A percentile compares a stretch with the other conserved stretches of the same genome.
phyloP scores from a whole-genome alignment of 2,329 filamentous ascomycete species.

The Penicillium sp. region DNA sequence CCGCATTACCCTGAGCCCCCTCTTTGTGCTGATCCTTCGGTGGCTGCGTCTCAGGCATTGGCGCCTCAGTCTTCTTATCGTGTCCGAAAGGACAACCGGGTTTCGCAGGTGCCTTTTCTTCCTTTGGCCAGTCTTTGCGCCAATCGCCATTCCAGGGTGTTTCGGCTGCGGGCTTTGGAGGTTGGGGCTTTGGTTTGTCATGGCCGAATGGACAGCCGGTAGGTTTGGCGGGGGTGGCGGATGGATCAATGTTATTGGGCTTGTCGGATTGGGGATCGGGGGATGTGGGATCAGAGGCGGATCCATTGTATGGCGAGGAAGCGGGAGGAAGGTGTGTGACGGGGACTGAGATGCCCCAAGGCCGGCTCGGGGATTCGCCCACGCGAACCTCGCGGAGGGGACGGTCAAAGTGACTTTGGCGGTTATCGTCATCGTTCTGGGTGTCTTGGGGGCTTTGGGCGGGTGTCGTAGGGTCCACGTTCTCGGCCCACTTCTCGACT shows the following conservation, averaged over 20 bases:
- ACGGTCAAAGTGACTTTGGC: conserved; percentile 77
- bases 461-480: conserved; percentile 59
- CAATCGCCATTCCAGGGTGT: conserved; percentile 9
- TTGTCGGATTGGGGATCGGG: conserved; percentile 19
- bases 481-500: conserved; percentile 84
- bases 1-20: background rate
- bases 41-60: background rate
- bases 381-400: conserved; percentile 86
- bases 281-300: conserved; percentile 19
- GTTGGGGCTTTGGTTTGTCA: conserved; percentile 20
- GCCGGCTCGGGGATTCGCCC: conserved; percentile 87
- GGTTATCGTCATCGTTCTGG: conserved; percentile 55
- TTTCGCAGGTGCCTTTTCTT: background rate
- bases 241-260: conserved; percentile 9
- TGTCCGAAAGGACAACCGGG: conserved; percentile 11
- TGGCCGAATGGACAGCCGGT: conserved; percentile 40
- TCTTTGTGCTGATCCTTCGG: conserved; percentile 2
- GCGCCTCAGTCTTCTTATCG: conserved; percentile 2
- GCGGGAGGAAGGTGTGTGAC: conserved; percentile 42
- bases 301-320: conserved; percentile 29
- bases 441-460: conserved; percentile 44
- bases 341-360: conserved; percentile 88
- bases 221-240: conserved; percentile 18
- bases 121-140: background rate
- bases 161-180: conserved; percentile 8